phyloP scores from a whole-genome alignment of 257 asterid species.

The Solanum tacnaense region DNA sequence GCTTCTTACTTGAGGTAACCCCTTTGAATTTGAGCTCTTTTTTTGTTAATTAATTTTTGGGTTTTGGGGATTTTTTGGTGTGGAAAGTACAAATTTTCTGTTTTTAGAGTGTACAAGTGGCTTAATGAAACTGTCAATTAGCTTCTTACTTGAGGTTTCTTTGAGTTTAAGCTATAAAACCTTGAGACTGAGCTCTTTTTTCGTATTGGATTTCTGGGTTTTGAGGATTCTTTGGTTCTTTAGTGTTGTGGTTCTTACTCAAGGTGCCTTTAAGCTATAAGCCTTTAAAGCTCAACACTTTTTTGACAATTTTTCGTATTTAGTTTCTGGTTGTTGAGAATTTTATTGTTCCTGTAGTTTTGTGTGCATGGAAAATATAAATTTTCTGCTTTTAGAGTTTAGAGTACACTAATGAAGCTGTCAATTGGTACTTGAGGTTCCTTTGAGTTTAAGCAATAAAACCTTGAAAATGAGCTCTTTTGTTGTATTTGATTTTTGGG shows the following conservation, averaged over 20 bases:
- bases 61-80: conserved; percentile 1
- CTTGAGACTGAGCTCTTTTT: not conserved
- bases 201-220: not conserved
- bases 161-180: not conserved
- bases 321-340: not conserved
- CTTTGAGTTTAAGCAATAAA: not conserved
- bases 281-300: not conserved
- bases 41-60: not conserved
- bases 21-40: not conserved
- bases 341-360: not conserved
- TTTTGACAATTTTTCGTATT: not conserved
- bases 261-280: not conserved
- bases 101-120: not conserved
- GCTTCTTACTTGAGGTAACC: not conserved
- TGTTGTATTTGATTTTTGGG: not conserved
- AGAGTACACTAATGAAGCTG: not conserved
- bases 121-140: not conserved
- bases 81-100: not conserved
- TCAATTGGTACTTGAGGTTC: not conserved
- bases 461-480: not conserved
- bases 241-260: not conserved
- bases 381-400: not conserved
- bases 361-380: not conserved
- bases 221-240: not conserved
- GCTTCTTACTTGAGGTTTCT: not conserved